These are phyloP conservation scores for Clitopilus hobsonii DNA, from an alignment of 768 basidiomycete genomes.

Conservation along the genomic window DNA sequence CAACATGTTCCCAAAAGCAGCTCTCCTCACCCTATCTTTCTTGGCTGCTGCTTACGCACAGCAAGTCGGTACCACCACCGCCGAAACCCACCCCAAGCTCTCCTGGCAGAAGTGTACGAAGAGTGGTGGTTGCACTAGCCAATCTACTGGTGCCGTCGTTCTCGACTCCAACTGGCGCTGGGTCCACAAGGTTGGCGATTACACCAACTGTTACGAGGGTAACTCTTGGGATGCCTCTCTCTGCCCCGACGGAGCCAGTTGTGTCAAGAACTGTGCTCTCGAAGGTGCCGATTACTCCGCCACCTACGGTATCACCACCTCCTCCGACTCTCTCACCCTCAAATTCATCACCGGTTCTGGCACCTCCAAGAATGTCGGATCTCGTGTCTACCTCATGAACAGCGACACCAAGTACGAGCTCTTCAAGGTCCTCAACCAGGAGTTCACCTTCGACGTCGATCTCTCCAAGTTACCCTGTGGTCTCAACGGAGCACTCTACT, in stretches of 20 bases:
- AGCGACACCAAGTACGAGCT: slow-evolving; percentile 38
- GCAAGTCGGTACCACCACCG: slow-evolving; percentile 45
- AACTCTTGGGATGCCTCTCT: slow-evolving; percentile 49
- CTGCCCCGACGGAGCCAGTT: slow-evolving; percentile 45
- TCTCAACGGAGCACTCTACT: slow-evolving; percentile 57
- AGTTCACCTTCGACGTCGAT: slow-evolving; percentile 61
- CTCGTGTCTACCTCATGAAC: slow-evolving; percentile 48
- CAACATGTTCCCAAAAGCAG: slow-evolving; percentile 2
- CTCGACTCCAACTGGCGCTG: slow-evolving; percentile 60
- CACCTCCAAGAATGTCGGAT: slow-evolving; percentile 34
- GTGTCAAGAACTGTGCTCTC: slow-evolving; percentile 37
- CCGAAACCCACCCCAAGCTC: slow-evolving; percentile 47
- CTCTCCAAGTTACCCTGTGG: slow-evolving; percentile 54
- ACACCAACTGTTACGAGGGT: slow-evolving; percentile 50
- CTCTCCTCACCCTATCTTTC: slow-evolving; percentile 21
- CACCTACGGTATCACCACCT: slow-evolving; percentile 48
- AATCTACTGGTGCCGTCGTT: slow-evolving; percentile 31
- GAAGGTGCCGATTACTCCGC: slow-evolving; percentile 44
- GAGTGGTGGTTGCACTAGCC: slow-evolving; percentile 34
- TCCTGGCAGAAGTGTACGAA: slow-evolving; percentile 42
- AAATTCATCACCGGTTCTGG: slow-evolving; percentile 39
- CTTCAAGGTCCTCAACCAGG: slow-evolving; percentile 46
- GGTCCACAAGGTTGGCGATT: slow-evolving; percentile 33
- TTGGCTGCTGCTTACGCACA: slow-evolving; percentile 41
- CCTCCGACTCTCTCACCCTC: slow-evolving; percentile 40